A percentile compares a stretch with the other conserved stretches of the same genome.
These are phyloP conservation scores for Knoxia roxburghii DNA, from an alignment of 257 asterid species.

Conservation along the genomic window DNA sequence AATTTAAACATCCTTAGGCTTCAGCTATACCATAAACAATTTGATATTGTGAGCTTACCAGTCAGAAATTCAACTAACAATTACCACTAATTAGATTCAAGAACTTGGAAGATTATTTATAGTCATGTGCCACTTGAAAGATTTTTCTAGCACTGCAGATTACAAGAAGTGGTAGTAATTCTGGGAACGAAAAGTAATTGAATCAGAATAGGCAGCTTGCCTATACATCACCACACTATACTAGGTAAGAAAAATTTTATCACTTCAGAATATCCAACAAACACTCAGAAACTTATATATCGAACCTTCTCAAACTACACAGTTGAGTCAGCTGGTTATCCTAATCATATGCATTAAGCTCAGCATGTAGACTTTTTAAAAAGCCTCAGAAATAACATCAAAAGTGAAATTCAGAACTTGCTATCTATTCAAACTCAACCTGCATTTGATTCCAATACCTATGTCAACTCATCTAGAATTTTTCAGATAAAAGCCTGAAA, in stretches of 20 bases:
- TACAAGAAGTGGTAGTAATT: no score
- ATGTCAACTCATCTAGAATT: background rate
- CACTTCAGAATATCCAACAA: background rate
- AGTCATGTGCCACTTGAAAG: background rate
- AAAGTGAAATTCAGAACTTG: background rate
- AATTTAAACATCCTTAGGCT: background rate
- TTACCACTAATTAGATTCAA: background rate
- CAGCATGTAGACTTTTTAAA: background rate
- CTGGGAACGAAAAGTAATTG: no score
- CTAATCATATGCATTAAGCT: background rate
- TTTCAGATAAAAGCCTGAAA: background rate
- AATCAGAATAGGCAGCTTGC: no score
- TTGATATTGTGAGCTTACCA: background rate
- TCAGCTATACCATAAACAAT: background rate
- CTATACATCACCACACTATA: background rate
- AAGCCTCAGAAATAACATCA: background rate
- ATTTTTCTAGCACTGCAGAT: no score
- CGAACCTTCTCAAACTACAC: background rate
- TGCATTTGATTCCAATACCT: background rate
- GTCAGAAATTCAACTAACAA: background rate
- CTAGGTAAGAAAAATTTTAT: background rate
- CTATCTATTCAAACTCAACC: background rate
- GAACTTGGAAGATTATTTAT: background rate
- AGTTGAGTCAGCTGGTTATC: background rate
- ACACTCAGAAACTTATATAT: background rate